Percentiles rank a stretch among this genome's conserved stretches.
Conservation (phyloP, 2,329 filamentous ascomycete genomes). For the Huntiella moniliformis region DNA sequence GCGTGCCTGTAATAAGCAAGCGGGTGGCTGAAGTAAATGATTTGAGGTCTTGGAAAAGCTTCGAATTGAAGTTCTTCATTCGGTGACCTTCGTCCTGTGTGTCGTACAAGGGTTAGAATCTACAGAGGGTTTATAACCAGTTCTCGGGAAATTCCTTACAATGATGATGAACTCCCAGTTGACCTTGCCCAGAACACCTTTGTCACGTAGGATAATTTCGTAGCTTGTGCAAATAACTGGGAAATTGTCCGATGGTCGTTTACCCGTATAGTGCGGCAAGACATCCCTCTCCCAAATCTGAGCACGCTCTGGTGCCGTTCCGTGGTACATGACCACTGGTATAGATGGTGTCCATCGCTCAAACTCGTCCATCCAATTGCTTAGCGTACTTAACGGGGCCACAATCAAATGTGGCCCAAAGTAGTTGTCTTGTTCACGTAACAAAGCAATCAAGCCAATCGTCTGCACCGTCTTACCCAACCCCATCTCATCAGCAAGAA, state of each 20-base stretch:
- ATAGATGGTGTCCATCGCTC: slow-evolving; percentile 76
- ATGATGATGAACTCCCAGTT: slow-evolving; percentile 98
- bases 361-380: slow-evolving; percentile 94
- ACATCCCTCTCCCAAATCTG: slow-evolving; percentile 56
- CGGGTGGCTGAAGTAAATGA: slow-evolving; percentile 80
- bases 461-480: slow-evolving; percentile 82
- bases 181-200: slow-evolving; percentile 60
- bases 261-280: slow-evolving; percentile 45
- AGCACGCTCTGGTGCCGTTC: slow-evolving; percentile 58
- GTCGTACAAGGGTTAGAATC: slow-evolving; percentile 4
- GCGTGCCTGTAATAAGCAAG: slow-evolving; percentile 84
- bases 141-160: slow-evolving; percentile 24
- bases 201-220: slow-evolving; percentile 86
- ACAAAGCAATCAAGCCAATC: slow-evolving; percentile 67
- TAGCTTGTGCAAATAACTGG: slow-evolving; percentile 90
- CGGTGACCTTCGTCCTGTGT: slow-evolving; percentile 77
- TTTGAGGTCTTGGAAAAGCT: slow-evolving; percentile 72
- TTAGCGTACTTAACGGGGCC: slow-evolving; percentile 75
- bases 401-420: slow-evolving; percentile 77
- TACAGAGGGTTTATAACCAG: background rate
- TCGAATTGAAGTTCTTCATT: slow-evolving; percentile 91
- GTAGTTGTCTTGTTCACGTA: slow-evolving; percentile 72
- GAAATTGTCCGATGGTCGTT: slow-evolving; percentile 35
- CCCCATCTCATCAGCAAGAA: slow-evolving; percentile 88
- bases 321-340: slow-evolving; percentile 81